Base-by-base conservation (phyloP, 805 yeast species). In the Kodamaea hsintzibuensis region DNA sequence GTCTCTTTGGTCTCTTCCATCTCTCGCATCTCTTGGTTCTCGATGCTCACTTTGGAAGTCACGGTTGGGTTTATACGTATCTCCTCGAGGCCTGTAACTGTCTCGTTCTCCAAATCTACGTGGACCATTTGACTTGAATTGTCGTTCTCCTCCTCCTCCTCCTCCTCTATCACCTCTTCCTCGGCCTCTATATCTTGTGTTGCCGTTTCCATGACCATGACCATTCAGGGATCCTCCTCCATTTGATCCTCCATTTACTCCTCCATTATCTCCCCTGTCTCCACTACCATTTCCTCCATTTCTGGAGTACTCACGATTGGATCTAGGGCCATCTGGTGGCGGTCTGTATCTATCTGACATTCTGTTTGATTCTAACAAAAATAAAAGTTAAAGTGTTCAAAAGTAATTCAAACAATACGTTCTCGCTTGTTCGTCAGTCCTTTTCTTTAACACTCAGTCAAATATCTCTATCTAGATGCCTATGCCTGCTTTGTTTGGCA, bases 311-410 rank as follows among this genome's bases (percentile, higher is more conserved):
- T 58, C 62, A 42, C 63, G 51, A 19, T 56, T 52, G 13, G 67
- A 60, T 49, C 62, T 67, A 3, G 73, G 69, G 2, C 69, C 69
- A 18, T 60, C 54, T 18, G 70, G 69, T 33, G 66, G 62, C 17
- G 64, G 69, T 60, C 73, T 70, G 54, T 68, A 68, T 52, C 71
- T 63, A 42, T 71, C 76, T 35, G 74, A 69, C 76, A 71, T 71
- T 45, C 30, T 39, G 19, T 4, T 17, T 25, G 7, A 14, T 40
- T 25, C 47, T 22, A 44, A 30, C 13, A 30, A 30, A 30, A 30
- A 8, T 9, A 30, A 8, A 30, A 30, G 13, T 9, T 9, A 30
- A 12, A 30, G 10, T 30, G 35, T 12, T 30, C 8, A 30, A 30
- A 30, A 10, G 35, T 30, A 30, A 5, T 2, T 10, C 35, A 30